Evolutionary conservation across 768 basidiomycete species (phyloP), one percentile per base, ranked within the genome.

Genomic region (Mycena crocata): DNA sequence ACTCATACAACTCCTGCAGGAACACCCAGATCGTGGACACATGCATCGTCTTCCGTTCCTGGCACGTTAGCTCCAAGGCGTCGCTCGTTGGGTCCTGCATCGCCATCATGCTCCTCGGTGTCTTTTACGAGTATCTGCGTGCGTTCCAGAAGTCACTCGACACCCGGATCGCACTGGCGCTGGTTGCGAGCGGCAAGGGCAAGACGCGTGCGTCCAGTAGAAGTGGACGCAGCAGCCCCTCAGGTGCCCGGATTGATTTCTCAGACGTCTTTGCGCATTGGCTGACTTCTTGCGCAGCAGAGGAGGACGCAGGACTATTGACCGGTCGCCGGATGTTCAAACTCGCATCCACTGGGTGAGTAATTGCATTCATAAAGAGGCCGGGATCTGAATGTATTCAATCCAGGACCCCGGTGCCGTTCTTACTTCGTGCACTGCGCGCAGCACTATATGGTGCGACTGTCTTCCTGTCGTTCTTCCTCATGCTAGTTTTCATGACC

Each of bases 401-500:
- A 9, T 42, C 15, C 66, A 91, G 90, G 23, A 81, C 80, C 12
- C 80, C 81, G 13, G 84, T 91, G 1, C 89, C 90, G 0, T 63
- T 79, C 26, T 57, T 79, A 10, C 78, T 83, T 42, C 88, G 91
- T 26, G 66, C 83, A n/a, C 71, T 90, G 46, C 85, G 93, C 28
- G 91, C 94, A 8, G 71, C 76, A 2, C 75, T 94, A 39, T 97
- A 96, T 72, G 94, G 90, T n/a, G 78, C 83, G 5, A 88, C 88
- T 3, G 88, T 95, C 24, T 90, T 91, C 77, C 77, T 95, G 64
- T 93, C 93, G 37, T 93, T 92, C 84, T 94, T 94, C 86, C 87
- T 95, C 75, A 98, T 98, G 95, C 82, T 98, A 63, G 90, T 97
- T 42, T 96, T 95, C 79, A 97, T 98, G 95, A 97, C 95, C 6